Evolutionary conservation across 176 grass and related monocot species (phyloP).

Genomic region (Aegilops speltoides): DNA sequence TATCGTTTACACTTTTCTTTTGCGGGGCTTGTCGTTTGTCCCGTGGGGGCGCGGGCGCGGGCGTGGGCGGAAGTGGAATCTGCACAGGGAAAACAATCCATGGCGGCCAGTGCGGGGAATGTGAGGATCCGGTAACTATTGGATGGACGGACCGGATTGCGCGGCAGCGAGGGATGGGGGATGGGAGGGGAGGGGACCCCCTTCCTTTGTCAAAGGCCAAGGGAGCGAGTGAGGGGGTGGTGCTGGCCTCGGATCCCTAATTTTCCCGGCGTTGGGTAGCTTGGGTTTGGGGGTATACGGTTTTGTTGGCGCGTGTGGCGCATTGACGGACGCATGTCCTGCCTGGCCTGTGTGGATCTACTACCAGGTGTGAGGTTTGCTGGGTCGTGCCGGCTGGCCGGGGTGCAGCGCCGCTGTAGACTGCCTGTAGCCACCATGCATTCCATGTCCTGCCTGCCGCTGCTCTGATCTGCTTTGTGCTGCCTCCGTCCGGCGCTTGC

Average conservation of each 20-base stretch:
- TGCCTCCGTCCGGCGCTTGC: not conserved
- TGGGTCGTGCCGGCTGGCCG: constrained; percentile 7
- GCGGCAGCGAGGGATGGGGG: not conserved
- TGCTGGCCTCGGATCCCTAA: not conserved
- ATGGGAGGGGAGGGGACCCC: not conserved
- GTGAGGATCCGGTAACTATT: not conserved
- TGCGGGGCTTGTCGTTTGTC: not conserved
- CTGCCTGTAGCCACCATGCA: not conserved
- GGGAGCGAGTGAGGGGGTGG: not conserved
- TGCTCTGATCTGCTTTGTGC: not conserved
- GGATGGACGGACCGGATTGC: not conserved
- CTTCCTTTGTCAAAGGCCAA: not conserved
- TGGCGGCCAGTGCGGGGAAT: not conserved
- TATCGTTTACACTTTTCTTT: constrained; percentile 23
- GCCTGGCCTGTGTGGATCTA: not conserved
- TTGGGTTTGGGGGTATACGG: not conserved
- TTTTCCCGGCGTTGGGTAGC: not conserved
- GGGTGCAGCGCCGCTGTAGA: not conserved
- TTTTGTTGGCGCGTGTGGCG: not conserved
- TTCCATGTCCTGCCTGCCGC: not conserved
- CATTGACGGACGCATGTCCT: not conserved
- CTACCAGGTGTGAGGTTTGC: not conserved
- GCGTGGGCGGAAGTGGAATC: not conserved
- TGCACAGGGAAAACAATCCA: not conserved
- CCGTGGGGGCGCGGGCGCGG: not conserved